These are phyloP conservation scores for Globisporangium okanoganense DNA, from an alignment of 352 stramenopile species.

Conservation along the genomic window DNA sequence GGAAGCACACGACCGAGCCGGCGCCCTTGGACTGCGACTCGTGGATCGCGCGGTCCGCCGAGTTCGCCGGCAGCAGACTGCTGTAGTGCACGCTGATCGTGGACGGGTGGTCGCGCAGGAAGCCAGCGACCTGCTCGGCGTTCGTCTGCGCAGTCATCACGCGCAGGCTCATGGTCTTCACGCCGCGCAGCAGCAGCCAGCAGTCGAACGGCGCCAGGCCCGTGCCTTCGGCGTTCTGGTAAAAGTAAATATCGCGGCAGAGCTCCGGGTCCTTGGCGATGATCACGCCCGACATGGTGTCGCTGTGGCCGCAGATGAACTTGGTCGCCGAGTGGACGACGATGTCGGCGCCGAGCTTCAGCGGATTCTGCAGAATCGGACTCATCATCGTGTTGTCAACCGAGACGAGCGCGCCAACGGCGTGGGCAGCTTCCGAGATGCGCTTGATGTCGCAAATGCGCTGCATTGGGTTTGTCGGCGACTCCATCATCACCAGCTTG, in stretches of 20 bases:
- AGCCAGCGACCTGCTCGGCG: conserved; percentile 86
- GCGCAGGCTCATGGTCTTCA: conserved; percentile 89
- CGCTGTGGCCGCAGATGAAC: conserved; percentile 96
- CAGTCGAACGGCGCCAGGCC: conserved; percentile 88
- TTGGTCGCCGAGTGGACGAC: conserved; percentile 98
- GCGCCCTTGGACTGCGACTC: conserved; percentile 78
- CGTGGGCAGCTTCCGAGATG: conserved; percentile 80
- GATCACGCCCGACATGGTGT: conserved; percentile 94
- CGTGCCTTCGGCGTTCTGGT: conserved; percentile 89
- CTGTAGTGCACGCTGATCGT: conserved; percentile 93
- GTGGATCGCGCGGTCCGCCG: conserved; percentile 76
- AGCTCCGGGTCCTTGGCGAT: conserved; percentile 81
- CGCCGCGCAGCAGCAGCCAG: conserved; percentile 84
- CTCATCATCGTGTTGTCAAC: conserved; percentile 97
- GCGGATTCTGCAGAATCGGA: conserved; percentile 94
- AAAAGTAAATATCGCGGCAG: conserved; percentile 86
- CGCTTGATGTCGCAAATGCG: conserved; percentile 92
- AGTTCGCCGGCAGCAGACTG: conserved; percentile 64
- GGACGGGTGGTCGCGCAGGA: conserved; percentile 77
- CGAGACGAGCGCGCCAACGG: conserved; percentile 73
- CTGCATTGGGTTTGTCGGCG: conserved; percentile 95
- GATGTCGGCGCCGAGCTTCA: conserved; percentile 93
- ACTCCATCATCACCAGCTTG: conserved; percentile 96
- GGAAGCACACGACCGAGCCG: conserved; percentile 91
- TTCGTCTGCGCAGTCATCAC: conserved; percentile 86